Evolutionary conservation across 352 stramenopile genomes (phyloP).

Genomic region (Plasmopara halstedii): DNA sequence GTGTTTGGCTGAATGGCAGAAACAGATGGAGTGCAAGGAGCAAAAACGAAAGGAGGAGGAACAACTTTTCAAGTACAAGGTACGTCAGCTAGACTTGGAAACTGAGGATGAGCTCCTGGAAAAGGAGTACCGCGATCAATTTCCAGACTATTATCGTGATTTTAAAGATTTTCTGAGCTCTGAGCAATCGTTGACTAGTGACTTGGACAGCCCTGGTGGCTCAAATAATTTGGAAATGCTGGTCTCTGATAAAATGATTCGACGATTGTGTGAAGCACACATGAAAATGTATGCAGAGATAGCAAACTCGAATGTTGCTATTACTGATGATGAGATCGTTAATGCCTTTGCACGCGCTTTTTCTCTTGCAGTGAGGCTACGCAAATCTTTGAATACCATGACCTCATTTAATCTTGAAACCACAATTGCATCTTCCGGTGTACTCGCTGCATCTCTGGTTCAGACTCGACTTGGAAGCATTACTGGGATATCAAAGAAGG

Average conservation of each 20-base stretch:
- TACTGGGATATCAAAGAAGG: slow-evolving; percentile 13
- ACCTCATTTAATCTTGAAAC: slow-evolving; percentile 35
- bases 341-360: slow-evolving; percentile 64
- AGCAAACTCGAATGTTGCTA: slow-evolving; percentile 31
- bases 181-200: slow-evolving; percentile 21
- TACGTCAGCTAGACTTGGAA: slow-evolving; percentile 69
- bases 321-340: slow-evolving; percentile 43
- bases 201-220: slow-evolving; percentile 3
- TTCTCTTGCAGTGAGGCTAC: slow-evolving; percentile 57
- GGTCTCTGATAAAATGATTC: slow-evolving; percentile 67
- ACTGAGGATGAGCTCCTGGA: slow-evolving; percentile 82
- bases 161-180: slow-evolving; percentile 60
- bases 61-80: slow-evolving; percentile 82
- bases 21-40: slow-evolving; percentile 73
- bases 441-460: slow-evolving; percentile 64
- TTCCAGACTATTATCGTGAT: slow-evolving; percentile 88
- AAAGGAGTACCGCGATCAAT: slow-evolving; percentile 86
- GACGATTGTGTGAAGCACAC: slow-evolving; percentile 65
- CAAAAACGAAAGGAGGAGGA: slow-evolving; percentile 67
- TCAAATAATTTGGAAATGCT: slow-evolving; percentile 36
- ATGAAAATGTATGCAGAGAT: slow-evolving; percentile 57
- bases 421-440: slow-evolving; percentile 38
- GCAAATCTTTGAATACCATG: slow-evolving; percentile 55
- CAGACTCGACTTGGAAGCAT: slow-evolving; percentile 53
- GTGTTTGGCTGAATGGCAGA: slow-evolving; percentile 81